Percentiles rank a stretch among this genome's conserved stretches.
Conservation (phyloP, 225 moss, liverwort and hornwort species). For the Rhytidiadelphus loreus region DNA sequence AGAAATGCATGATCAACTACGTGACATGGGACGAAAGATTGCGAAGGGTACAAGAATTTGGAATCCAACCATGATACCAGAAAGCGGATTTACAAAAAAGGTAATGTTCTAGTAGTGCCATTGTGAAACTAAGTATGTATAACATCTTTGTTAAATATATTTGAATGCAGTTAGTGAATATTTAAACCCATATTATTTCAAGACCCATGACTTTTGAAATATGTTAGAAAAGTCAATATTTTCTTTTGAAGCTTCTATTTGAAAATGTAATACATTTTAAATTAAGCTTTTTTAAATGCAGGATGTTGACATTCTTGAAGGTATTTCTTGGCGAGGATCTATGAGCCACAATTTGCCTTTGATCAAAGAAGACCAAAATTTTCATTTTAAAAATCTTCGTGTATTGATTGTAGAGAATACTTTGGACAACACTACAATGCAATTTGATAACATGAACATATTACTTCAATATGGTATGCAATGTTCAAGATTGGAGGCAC, state of each 20-base stretch:
- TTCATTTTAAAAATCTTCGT: not conserved
- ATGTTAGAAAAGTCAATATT: no score
- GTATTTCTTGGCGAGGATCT: not conserved
- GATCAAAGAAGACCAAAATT: not conserved
- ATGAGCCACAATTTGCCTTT: not conserved
- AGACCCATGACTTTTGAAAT: not conserved
- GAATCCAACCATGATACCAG: not conserved
- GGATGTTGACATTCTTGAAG: not conserved
- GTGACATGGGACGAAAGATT: not conserved
- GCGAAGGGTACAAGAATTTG: not conserved
- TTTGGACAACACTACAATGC: fast-evolving
- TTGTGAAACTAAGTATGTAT: not conserved
- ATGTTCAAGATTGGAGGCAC: not conserved
- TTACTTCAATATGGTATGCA: not conserved
- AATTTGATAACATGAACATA: not conserved
- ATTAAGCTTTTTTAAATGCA: not conserved
- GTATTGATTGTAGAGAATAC: not conserved
- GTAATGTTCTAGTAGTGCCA: not conserved
- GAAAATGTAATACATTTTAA: not conserved
- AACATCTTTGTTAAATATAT: not conserved
- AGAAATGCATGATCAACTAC: no score
- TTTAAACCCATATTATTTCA: not conserved
- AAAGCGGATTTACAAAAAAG: not conserved
- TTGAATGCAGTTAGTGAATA: not conserved
- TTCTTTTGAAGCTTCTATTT: not conserved